Evolutionary conservation across 345 rosid genomes (phyloP).

Genomic region (Murraya paniculata): DNA sequence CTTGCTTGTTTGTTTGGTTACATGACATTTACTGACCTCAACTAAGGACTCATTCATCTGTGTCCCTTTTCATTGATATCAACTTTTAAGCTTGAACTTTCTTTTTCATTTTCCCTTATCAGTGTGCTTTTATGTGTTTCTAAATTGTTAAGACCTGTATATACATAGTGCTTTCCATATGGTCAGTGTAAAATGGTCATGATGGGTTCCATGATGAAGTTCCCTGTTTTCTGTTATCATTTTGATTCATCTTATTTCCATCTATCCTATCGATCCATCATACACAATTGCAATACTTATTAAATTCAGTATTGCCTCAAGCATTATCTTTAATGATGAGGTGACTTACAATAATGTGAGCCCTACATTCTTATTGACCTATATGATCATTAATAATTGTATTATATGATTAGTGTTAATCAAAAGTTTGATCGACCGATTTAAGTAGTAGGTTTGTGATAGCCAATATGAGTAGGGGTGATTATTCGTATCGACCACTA

Average conservation of each 20-base stretch:
- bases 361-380: neutral
- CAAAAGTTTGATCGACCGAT: neutral
- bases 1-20: neutral
- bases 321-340: slow-evolving; percentile 2
- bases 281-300: neutral
- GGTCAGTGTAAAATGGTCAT: neutral
- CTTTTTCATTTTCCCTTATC: neutral
- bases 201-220: too few relatives aligned
- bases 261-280: neutral
- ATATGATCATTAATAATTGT: neutral
- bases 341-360: neutral
- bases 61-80: neutral
- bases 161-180: neutral
- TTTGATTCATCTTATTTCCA: too few relatives aligned
- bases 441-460: neutral
- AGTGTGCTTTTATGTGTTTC: neutral
- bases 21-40: neutral
- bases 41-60: neutral
- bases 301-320: neutral
- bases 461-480: neutral
- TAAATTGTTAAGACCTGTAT: neutral
- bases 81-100: neutral
- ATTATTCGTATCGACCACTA: neutral
- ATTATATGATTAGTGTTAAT: neutral
- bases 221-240: too few relatives aligned